These are phyloP conservation scores for Neopestalotiopsis sp. DNA, from an alignment of 2,329 filamentous ascomycete genomes.

Conservation along the genomic window DNA sequence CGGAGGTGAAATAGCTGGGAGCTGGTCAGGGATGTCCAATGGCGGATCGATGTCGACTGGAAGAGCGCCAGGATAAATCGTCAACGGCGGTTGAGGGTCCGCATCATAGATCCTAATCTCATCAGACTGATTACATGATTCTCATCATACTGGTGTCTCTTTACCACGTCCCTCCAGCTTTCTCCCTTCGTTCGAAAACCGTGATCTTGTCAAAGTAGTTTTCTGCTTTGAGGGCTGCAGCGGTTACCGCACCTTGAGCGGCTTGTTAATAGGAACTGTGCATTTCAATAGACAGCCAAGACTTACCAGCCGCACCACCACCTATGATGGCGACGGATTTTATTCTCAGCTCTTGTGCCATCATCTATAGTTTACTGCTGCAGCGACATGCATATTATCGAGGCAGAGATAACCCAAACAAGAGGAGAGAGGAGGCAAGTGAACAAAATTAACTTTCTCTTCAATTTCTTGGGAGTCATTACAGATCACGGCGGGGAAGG, in stretches of 20 bases:
- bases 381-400: neutral
- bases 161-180: constrained; percentile 52
- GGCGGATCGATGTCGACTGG: constrained; percentile 53
- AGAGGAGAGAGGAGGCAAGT: neutral
- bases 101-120: constrained; percentile 56
- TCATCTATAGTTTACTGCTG: constrained; percentile 13
- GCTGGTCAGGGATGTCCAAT: constrained; percentile 46
- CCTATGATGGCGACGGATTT: constrained; percentile 50
- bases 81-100: constrained; percentile 40
- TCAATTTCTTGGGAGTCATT: neutral
- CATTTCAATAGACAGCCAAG: neutral
- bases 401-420: neutral
- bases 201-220: constrained; percentile 47
- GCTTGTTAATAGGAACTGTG: neutral
- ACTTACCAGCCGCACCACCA: constrained; percentile 47
- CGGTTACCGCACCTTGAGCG: constrained; percentile 49
- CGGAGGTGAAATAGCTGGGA: constrained; percentile 48
- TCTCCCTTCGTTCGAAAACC: constrained; percentile 49
- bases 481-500: constrained; percentile 5
- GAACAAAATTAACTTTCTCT: too few relatives aligned
- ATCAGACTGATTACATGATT: neutral
- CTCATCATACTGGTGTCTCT: neutral
- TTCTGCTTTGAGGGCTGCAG: constrained; percentile 52
- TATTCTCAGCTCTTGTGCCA: constrained; percentile 32
- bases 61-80: constrained; percentile 47